phyloP scores from a whole-genome alignment of 2,329 filamentous ascomycete genomes.

The Blastomyces silverae region DNA sequence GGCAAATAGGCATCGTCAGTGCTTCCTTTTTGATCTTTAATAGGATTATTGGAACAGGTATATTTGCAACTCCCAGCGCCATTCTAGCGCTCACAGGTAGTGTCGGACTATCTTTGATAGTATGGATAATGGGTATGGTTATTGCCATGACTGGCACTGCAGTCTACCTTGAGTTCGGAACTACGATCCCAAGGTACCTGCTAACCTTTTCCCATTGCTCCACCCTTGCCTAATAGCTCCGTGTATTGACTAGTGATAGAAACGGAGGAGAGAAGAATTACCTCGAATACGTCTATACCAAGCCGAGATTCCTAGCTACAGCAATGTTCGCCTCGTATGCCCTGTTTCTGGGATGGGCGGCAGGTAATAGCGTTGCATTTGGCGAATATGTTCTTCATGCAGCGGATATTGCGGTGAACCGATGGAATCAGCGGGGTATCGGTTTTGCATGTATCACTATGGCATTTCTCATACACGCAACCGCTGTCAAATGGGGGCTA shows the following conservation, averaged over 20 bases:
- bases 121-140: conserved; percentile 46
- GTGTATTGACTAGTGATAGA: conserved; percentile 24
- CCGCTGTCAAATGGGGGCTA: conserved; percentile 44
- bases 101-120: conserved; percentile 43
- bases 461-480: conserved; percentile 45
- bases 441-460: conserved; percentile 44
- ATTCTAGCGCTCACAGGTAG: conserved; percentile 43
- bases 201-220: background rate
- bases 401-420: conserved; percentile 35
- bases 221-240: background rate
- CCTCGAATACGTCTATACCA: conserved; percentile 48
- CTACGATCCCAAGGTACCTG: conserved; percentile 41
- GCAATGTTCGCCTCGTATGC: conserved; percentile 50
- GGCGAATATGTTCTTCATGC: conserved; percentile 49
- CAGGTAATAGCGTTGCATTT: conserved; percentile 49
- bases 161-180: conserved; percentile 47
- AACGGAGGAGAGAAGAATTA: conserved; percentile 51
- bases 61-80: conserved; percentile 45
- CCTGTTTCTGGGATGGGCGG: conserved; percentile 47
- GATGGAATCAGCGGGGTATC: conserved; percentile 47
- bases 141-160: conserved; percentile 43
- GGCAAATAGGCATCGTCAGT: conserved; percentile 38
- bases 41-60: conserved; percentile 45
- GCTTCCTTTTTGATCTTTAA: conserved; percentile 46
- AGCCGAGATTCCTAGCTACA: conserved; percentile 48